Evolutionary conservation across 1,139 yeast genomes (phyloP), one percentile per base, ranked within the genome.

Genomic region (Scheffersomyces insectosa): DNA sequence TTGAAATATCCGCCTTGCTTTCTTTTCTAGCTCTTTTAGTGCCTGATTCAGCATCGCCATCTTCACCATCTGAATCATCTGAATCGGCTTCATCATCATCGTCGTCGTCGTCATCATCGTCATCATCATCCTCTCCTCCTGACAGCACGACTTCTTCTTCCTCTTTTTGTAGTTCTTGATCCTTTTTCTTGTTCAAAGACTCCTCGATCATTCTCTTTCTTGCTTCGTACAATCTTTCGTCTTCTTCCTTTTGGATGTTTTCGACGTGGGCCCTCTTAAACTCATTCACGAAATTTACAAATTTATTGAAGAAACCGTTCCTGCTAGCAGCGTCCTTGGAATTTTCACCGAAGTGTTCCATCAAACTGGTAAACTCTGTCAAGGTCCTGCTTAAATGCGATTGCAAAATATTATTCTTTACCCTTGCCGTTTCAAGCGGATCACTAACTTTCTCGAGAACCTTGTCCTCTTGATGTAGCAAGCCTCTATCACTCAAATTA

Each of bases 271-370:
- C 78, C 46, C 60, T 66, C 49, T 70, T 74, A 49, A 70, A 74
- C 43, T 75, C 79, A 20, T 52, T 48, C 2, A 74, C 70, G 50
- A 75, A 75, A 3, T 52, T 41, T 29, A 64, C 61, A 47, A 75
- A 63, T 49, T 74, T 75, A 35, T 56, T 59, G 46, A 70, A 72
- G 44, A 75, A 75, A 1, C 59, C 54, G 42, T 66, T 68, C 38
- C 72, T 56, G 40, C 76, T 66, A 45, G 71, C 67, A 5, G 70
- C 57, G 56, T 88, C 95, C 4, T 66, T 62, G 1, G 81, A 73
- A 56, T 85, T 84, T 60, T 93, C 99, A 6, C 98, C 98, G 63
- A 85, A 93, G 58, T 81, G 85, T 40, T 70, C 70, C 93, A 93
- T 83, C 40, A 88, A 68, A 38, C 77, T 73, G 30, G 76, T 72